These are phyloP conservation scores for Phytophthora meadii DNA, from an alignment of 352 stramenopile genomes.

Conservation along the genomic window DNA sequence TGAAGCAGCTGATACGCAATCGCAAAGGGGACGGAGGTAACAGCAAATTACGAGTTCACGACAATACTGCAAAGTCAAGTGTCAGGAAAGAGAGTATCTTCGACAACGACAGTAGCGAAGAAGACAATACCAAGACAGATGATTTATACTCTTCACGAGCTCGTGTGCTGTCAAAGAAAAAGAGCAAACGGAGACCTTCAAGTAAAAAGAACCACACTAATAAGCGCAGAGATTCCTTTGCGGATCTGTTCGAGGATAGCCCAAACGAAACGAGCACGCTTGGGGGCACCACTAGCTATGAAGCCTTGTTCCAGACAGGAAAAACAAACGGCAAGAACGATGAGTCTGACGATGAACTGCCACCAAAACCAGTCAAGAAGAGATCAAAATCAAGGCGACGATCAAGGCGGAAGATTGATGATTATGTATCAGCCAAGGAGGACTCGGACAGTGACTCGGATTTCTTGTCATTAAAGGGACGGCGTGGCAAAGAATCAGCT, in stretches of 20 bases:
- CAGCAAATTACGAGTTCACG: conserved; percentile 7
- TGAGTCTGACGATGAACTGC: conserved; percentile 18
- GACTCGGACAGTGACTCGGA: conserved; percentile 25
- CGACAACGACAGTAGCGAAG: conserved; percentile 64
- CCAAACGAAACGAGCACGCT: conserved; percentile 29
- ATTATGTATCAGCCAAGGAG: conserved; percentile 2
- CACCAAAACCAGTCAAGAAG: conserved; percentile 11
- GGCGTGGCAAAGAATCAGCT: conserved; percentile 18
- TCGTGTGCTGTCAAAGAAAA: conserved; percentile 5
- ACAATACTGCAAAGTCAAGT: conserved; percentile 15
- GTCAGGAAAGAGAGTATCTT: conserved; percentile 79
- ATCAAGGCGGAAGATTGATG: conserved; percentile 30
- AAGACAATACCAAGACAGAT: conserved; percentile 34
- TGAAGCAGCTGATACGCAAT: conserved; percentile 76
- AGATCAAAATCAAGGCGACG: conserved; percentile 16
- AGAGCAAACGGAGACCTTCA: conserved; percentile 20
- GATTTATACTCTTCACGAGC: conserved; percentile 16
- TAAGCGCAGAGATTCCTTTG: conserved; percentile 76
- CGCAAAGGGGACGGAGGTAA: conserved; percentile 38
- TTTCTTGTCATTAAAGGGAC: conserved; percentile 25
- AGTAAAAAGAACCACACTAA: conserved; percentile 34
- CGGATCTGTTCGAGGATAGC: conserved; percentile 73
- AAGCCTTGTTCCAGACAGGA: conserved; percentile 57
- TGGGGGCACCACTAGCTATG: conserved; percentile 51
- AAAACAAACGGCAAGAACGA: conserved; percentile 26